Base-by-base conservation (phyloP, 2,329 filamentous ascomycete genomes). In the Talaromyces albobiverticillius region DNA sequence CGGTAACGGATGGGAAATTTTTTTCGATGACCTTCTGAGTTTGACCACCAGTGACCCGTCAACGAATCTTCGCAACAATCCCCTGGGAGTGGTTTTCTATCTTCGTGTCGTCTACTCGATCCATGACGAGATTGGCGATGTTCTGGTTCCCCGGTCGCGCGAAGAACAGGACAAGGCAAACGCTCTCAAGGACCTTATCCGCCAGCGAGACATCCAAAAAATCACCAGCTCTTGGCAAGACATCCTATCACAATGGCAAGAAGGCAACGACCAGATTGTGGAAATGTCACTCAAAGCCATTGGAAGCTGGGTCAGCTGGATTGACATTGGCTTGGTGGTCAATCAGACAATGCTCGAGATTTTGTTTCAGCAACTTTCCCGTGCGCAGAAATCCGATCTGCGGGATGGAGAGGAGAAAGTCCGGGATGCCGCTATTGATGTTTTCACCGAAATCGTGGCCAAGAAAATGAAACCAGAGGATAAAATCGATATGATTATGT, bases 251-350 rank as follows among this genome's bases (percentile, higher is more conserved):
- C 84, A 87, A 64, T 97, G 92, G 81, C 79, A 81, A 61, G 82
- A 83, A 53, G 81, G 84, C 54, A 83, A 88, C 61, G 86, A 91
- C 65, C 70, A 75, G 40, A 82, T 97, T 55, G 82, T 95, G 41
- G 91, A 96, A 70, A 86, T 95, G 80, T 92, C 89, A 63, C 80
- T 99, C 51, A 90, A 88, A 72, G 88, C 91, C n/a, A 85, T 99
- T 60, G 91, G 90, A 34, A 94, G 93, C 70, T 99, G 94, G 93
- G 91, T 96, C 57, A 95, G 91, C 80, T 99, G 94, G 94, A 95
- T 95, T 66, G 94, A 97, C 67, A 97, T 99, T 64, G 89, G 88
- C 48, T 79, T 99, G 54, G 86, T 99, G 42, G 90, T 99, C 64
- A 95, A 95, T 71, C 84, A 92, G 67, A 83, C 87, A 51, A 94